Conservation (phyloP, 176 grass and related monocot species). For the sorghum (Sorghum bicolor) region DNA sequence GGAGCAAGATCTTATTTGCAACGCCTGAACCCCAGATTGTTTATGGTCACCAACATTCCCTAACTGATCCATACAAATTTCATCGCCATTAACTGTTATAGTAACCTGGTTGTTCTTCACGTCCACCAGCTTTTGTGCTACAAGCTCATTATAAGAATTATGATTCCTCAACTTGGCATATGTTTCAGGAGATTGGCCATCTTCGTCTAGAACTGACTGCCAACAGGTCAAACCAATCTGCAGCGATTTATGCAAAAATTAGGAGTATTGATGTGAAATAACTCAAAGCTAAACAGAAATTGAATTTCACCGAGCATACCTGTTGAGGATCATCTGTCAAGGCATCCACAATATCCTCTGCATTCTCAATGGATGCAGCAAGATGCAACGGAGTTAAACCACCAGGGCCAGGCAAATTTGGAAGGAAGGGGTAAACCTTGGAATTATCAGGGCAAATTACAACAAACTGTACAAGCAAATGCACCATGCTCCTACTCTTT, state of each 20-base stretch:
- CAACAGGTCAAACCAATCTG: constrained; percentile 93
- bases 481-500: constrained; percentile 77
- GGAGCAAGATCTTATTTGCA: constrained; percentile 59
- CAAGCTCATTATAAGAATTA: constrained; percentile 71
- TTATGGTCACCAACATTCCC: constrained; percentile 35
- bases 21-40: constrained; percentile 24
- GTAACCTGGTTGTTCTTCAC: constrained; percentile 65
- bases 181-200: constrained; percentile 62
- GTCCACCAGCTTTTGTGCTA: constrained; percentile 66
- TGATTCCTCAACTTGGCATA: constrained; percentile 74
- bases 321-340: constrained; percentile 91
- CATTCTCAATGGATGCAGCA: constrained; percentile 65
- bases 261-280: neutral
- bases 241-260: constrained; percentile 12
- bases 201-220: constrained; percentile 65
- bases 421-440: constrained; percentile 61
- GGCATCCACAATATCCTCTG: constrained; percentile 77
- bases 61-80: constrained; percentile 43
- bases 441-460: constrained; percentile 51
- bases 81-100: constrained; percentile 47
- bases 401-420: constrained; percentile 69
- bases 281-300: neutral
- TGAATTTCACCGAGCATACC: constrained; percentile 40
- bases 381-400: constrained; percentile 85
- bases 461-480: constrained; percentile 68